A percentile compares a stretch with the other conserved stretches of the same genome.
These are phyloP conservation scores for Yarrowia sp. DNA, from an alignment of 805 yeast species.

Conservation along the genomic window DNA sequence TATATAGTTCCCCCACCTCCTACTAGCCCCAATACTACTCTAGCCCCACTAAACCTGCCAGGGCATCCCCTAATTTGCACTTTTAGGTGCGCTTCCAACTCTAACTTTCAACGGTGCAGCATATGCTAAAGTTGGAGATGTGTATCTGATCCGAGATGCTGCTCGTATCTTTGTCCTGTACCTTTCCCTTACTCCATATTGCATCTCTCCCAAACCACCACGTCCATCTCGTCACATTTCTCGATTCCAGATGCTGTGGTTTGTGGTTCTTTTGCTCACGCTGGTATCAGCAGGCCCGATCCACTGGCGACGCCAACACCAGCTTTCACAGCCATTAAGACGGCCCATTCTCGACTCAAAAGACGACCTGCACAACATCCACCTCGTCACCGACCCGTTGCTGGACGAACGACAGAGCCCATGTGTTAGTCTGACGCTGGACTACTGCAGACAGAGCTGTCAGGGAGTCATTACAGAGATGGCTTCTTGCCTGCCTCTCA, in stretches of 20 bases:
- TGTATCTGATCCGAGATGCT: constrained; percentile 13
- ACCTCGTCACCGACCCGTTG: background rate
- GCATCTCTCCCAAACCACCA: background rate
- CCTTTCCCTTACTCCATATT: background rate
- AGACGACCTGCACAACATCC: background rate
- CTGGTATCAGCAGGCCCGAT: constrained; percentile 7
- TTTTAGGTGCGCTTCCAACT: background rate
- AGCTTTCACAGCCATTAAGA: background rate
- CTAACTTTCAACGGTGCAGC: constrained; percentile 20
- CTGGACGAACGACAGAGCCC: background rate
- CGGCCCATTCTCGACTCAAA: background rate
- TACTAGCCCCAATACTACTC: too few relatives aligned
- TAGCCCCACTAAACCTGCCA: too few relatives aligned
- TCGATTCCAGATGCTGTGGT: background rate
- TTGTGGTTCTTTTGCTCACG: background rate
- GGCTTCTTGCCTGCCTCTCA: background rate
- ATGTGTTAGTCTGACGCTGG: background rate
- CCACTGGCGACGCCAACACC: background rate
- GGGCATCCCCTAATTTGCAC: constrained; percentile 10
- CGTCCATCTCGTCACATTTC: background rate
- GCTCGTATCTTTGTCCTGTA: background rate
- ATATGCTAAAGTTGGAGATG: constrained; percentile 15
- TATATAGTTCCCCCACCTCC: too few relatives aligned
- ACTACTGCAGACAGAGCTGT: background rate
- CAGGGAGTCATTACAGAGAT: background rate